Base-by-base conservation (phyloP, 495 filamentous ascomycete genomes). In the Penicillium silybi region DNA sequence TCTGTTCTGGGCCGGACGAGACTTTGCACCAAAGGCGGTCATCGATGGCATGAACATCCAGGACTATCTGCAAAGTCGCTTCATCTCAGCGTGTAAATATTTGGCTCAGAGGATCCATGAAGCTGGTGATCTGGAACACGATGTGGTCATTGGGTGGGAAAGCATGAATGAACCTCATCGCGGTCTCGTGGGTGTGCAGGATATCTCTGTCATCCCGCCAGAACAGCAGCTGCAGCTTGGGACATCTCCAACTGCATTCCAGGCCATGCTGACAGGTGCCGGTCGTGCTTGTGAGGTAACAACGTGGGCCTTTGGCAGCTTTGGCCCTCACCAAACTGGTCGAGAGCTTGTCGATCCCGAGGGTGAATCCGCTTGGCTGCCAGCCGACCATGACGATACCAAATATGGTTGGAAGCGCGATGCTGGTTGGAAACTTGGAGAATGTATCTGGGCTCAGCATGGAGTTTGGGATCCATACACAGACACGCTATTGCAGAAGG, bases 401-500 rank as follows among this genome's bases (percentile, higher is more conserved):
- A 80, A 83, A 52, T 98, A 98, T 63, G 91, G 89, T 34, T 98
- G 89, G 85, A 89, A 85, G 57, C 81, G 93, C 56, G 91, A 93
- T 61, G 80, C 87, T 11, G 83, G 74, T 8, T 98, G 93, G 93
- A 93, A 86, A 59, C 69, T 98, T 9, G 95, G 92, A 15, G 84
- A 95, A 68, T 97, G 93, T 64, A 56, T 97, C 25, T 98, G 93
- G 93, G 93, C 95, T 11, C 93, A 97, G 56, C 91, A 97, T 69
- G 92, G 90, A 4, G 83, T 97, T 0, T 98, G 93, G 93, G 91
- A 97, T 63, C 87, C 88, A 7, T 75, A 77, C 0, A 85, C 77
- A 6, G 90, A 96, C 63, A 81, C 80, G 13, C 72, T 98, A 2
- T 67, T 95, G 26, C 82, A 80, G 53, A 93, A 91, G 62, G 85